Base-by-base conservation (phyloP, 257 asterid genomes). In the Paraleonurus japonicus region DNA sequence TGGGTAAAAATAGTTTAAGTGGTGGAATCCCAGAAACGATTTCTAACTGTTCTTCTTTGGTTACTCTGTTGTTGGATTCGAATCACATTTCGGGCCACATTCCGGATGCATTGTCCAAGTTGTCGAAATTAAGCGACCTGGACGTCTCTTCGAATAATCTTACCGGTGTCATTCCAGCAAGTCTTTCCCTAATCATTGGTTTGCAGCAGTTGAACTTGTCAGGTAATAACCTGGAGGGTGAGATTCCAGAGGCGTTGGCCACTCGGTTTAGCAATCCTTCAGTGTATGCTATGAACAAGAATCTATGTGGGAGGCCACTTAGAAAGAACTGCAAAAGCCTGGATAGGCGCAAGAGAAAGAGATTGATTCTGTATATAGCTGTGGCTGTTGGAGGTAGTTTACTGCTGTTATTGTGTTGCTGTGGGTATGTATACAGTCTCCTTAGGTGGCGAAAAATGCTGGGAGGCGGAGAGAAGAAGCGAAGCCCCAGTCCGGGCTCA, bases 401-500 rank as follows among this genome's bases (percentile, higher is more conserved):
- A 24, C 19, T 87, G 62, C 72, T 88, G 80, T 35, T 83, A 32
- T 54, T 82, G 32, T 91, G 87, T 61, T 91, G 97, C 27, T 78
- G 86, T 65, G 81, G 87, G 24, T 91, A 87, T 65, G 43, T 89
- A 12, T 91, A 85, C 80, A 73, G 92, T 53, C 81, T 91, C 10
- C 73, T 83, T 0, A 63, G 84, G 72, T 91, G 95, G 94, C 81
- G 86, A 35, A 87, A 74, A 81, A 91, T 74, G 83, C 83, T 89
- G 65, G 76, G 78, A 74, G 87, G 83, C 1, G 66, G 88, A 17
- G 96, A 81, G 80, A 90, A 89, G 88, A 94, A 91, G 62, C 78
- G 86, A 43, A 93, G 92, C 74, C 87, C 96, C 0, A 91, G 97
- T 62, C 88, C 96, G 0, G 86, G 91, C 16, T 81, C 86, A 23